Evolutionary conservation across 164 flowering plant species (phyloP), one percentile per base, ranked within the genome.

Genomic region (Kingdonia uniflora): DNA sequence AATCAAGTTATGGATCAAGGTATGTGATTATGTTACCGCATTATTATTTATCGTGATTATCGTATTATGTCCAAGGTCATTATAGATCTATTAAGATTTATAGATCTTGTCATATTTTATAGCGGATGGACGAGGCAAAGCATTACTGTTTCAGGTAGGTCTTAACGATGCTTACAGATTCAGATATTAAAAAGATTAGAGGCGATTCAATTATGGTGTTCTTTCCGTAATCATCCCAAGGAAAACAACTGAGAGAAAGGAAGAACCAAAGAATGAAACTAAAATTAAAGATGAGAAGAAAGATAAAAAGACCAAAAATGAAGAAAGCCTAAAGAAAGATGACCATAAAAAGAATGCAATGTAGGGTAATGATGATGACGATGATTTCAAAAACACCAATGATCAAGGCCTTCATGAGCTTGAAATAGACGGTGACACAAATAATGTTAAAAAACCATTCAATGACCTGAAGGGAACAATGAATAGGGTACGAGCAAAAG

Each of bases 221-320:
- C 75, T 81, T 12, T 58, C 63, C n/a, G 62, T 81, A 1, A 69
- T 61, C 21, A 61, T 86, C 45, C 85, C 85, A 20, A 79, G 68
- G 68, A 63, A 46, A 57, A 51, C 14, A 40, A 29, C 1, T 22
- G 65, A 39, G 46, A 40, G 45, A 23, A 41, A 29, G 37, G 19
- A 17, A 25, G 24, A 39, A 52, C 39, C 17, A 56, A 61, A 54
- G 59, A 65, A 21, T 6, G 12, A 42, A 2, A 29, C 40, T 16
- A 38, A 22, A 11, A 19, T 15, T 13, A 46, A 50, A 21, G 51
- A 60, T 42, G 53, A 54, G 21, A 48, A 58, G 11, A 42, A 49
- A 22, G 42, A 56, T 23, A 53, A 60, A 29, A 29, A 29, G 35
- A 29, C 35, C 8, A 4, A 8, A 3, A 29, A 29, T 29, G 35